These are phyloP conservation scores for Favolaschia claudopus DNA, from an alignment of 768 basidiomycete genomes.

Conservation along the genomic window DNA sequence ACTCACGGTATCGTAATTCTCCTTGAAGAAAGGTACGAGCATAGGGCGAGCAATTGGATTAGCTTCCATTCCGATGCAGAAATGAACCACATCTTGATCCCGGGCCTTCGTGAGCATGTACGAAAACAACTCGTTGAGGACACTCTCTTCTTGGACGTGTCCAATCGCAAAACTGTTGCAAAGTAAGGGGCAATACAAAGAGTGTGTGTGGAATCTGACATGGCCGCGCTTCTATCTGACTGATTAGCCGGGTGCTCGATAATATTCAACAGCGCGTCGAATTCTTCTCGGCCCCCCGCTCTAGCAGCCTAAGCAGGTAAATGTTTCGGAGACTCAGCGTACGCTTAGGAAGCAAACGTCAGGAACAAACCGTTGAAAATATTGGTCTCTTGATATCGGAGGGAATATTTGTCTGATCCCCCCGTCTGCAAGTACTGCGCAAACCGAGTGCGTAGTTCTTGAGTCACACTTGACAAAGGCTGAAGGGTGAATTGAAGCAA, in stretches of 20 bases:
- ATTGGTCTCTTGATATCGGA: conserved; percentile 72
- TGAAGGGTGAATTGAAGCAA: background rate
- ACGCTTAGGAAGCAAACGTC: background rate
- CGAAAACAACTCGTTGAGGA: conserved; percentile 67
- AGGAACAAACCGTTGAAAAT: conserved; percentile 59
- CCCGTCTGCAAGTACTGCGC: conserved; percentile 69
- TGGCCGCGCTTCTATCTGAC: conserved; percentile 53
- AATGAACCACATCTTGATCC: conserved; percentile 50
- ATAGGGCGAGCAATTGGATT: conserved; percentile 51
- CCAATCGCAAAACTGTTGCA: conserved; percentile 68
- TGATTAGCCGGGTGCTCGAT: conserved; percentile 77
- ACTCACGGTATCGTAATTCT: conserved; percentile 55
- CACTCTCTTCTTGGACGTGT: conserved; percentile 56
- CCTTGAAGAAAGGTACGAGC: conserved; percentile 53
- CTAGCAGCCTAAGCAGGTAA: conserved; percentile 61
- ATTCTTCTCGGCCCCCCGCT: conserved; percentile 78
- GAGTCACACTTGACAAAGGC: conserved; percentile 62
- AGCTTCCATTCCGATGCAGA: conserved; percentile 48
- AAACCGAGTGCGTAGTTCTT: conserved; percentile 77
- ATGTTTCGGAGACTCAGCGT: background rate
- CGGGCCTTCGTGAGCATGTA: conserved; percentile 54
- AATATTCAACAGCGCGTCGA: conserved; percentile 71
- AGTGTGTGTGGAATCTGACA: conserved; percentile 49
- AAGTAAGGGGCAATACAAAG: background rate
- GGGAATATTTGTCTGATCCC: conserved; percentile 79